phyloP scores from a whole-genome alignment of 176 grass and related monocot species.

The Musa troglodytarum region DNA sequence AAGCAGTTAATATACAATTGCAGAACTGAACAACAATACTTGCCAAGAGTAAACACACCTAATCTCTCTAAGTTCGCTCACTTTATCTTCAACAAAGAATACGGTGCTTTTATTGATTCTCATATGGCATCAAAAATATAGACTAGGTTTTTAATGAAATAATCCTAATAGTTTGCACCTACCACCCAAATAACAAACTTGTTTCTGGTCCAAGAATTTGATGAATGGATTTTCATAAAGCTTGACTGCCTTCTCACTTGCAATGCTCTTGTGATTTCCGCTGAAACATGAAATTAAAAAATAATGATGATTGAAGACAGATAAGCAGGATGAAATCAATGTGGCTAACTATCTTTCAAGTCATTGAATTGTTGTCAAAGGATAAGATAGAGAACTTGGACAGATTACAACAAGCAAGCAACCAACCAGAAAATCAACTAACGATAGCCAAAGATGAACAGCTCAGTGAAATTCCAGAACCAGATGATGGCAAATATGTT shows the following conservation, averaged over 20 bases:
- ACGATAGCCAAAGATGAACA: background rate
- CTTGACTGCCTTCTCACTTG: constrained; percentile 88
- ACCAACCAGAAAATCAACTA: background rate
- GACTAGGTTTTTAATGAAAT: background rate
- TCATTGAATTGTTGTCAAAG: background rate
- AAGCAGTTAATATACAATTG: background rate
- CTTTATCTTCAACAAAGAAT: background rate
- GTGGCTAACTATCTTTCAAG: background rate
- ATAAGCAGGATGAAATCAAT: background rate
- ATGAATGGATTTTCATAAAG: constrained; percentile 51
- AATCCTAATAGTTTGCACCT: constrained; percentile 7
- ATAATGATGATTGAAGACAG: constrained; percentile 16
- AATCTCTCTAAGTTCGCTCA: background rate
- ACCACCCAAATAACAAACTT: constrained; percentile 70
- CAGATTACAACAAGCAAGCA: background rate
- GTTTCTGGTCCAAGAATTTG: constrained; percentile 65
- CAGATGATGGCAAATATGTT: background rate
- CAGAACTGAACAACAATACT: background rate
- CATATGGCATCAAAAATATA: background rate
- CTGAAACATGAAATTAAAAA: constrained; percentile 20
- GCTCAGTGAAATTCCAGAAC: background rate
- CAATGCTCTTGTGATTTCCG: constrained; percentile 74
- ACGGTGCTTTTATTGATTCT: background rate
- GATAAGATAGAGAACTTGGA: background rate
- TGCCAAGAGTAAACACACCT: background rate